Evolutionary conservation across 176 grass and related monocot genomes (phyloP).

Genomic region (Hsuehochloa calcarea): DNA sequence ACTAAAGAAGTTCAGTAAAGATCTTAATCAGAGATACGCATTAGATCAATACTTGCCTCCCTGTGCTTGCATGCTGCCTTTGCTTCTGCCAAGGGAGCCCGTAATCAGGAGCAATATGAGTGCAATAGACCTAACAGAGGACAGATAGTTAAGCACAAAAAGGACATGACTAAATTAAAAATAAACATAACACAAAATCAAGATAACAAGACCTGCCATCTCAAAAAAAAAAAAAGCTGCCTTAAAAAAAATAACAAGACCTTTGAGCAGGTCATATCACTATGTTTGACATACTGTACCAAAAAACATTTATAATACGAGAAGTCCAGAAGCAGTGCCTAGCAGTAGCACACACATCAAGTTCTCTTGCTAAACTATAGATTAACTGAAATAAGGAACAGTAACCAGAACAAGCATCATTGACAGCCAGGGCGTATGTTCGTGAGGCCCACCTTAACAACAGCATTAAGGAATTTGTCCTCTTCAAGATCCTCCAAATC

Average conservation of each 20-base stretch:
- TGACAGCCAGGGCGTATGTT: not conserved
- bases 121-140: slow-evolving; percentile 79
- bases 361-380: not conserved
- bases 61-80: slow-evolving; percentile 83
- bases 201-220: not conserved
- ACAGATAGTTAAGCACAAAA: slow-evolving; percentile 19
- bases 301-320: not conserved
- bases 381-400: not conserved
- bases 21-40: not conserved
- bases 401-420: slow-evolving; percentile 1
- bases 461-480: slow-evolving; percentile 82
- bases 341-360: not conserved
- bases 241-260: slow-evolving; percentile 8
- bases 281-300: not conserved
- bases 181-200: not conserved
- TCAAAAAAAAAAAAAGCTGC: too few species aligned
- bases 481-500: slow-evolving; percentile 67
- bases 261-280: slow-evolving; percentile 18
- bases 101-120: slow-evolving; percentile 87
- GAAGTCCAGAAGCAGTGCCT: not conserved
- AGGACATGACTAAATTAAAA: slow-evolving; percentile 19
- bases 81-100: slow-evolving; percentile 96
- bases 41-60: slow-evolving; percentile 59
- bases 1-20: slow-evolving; percentile 13
- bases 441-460: slow-evolving; percentile 71